Evolutionary conservation across 305 asterid species (phyloP), one percentile per base, ranked within the genome.

Genomic region (Fraxinus ornus): DNA sequence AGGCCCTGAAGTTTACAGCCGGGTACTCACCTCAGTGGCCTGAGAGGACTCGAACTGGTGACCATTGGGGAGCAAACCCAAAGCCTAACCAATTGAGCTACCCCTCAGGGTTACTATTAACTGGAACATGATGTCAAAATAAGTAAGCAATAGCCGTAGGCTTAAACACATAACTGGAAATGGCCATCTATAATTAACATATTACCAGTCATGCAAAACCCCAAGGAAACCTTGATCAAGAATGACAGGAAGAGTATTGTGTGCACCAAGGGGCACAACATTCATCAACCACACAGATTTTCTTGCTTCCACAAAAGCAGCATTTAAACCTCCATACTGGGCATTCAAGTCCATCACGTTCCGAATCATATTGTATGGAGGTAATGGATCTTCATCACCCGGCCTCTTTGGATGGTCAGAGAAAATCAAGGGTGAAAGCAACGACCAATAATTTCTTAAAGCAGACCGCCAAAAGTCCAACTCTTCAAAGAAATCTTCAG

Each of bases 301-400:
- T 81, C 91, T 86, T 79, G 92, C 92, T 86, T 91, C 97, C 81
- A 90, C 52, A 21, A 93, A 83, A 73, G 97, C 98, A 79, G 85
- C 87, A 91, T 91, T 93, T 10, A 94, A 81, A 76, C 98, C 95
- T 17, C 99, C 99, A 81, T 93, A 96, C 86, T 85, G 91, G 74
- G 98, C 97, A 90, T 85, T 92, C 99, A 94, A 89, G 89, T 96
- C 99, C 98, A 96, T 96, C 89, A 94, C 97, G 85, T 96, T 96
- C 78, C 98, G 91, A 76, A 96, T 91, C 99, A 96, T 94, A 83
- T 96, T 96, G 86, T 92, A 90, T 5, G 99, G 99, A 81, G 98
- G 95, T 85, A 89, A 80, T 35, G 99, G 99, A 79, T 96, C 99
- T 88, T 96, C 99, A 68, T 96, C 98, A 64, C 98, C 98, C 8